A percentile compares a stretch with the other conserved stretches of the same genome.
These are phyloP conservation scores for Letharia lupina DNA, from an alignment of 495 filamentous ascomycete species.

Conservation along the genomic window DNA sequence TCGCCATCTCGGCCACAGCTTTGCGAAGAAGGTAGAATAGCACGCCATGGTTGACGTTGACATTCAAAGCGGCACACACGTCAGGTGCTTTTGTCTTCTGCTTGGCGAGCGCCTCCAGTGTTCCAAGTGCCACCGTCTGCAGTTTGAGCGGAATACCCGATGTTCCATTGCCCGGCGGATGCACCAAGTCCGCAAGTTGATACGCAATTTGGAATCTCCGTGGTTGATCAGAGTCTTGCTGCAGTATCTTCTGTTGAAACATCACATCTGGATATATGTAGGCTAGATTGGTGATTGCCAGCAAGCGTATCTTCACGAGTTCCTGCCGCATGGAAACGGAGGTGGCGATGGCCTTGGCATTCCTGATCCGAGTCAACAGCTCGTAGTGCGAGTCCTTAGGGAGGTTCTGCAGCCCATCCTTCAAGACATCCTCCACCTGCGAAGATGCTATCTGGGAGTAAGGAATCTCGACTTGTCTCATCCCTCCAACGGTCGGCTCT, in stretches of 20 bases:
- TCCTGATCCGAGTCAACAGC: conserved; percentile 71
- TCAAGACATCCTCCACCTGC: conserved; percentile 59
- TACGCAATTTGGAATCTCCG: conserved; percentile 82
- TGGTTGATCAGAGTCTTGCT: conserved; percentile 84
- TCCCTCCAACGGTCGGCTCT: conserved; percentile 35
- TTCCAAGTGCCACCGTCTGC: conserved; percentile 73
- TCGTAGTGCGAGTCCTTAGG: conserved; percentile 73
- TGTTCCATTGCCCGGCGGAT: conserved; percentile 59
- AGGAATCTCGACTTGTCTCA: conserved; percentile 64
- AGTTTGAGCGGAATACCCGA: conserved; percentile 57
- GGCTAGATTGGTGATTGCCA: conserved; percentile 86
- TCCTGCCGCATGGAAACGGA: conserved; percentile 60
- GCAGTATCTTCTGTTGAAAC: conserved; percentile 77
- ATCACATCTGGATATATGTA: conserved; percentile 72
- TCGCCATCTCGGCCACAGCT: conserved; percentile 69
- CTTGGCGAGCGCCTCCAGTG: conserved; percentile 72
- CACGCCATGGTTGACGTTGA: conserved; percentile 92
- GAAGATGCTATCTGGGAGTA: conserved; percentile 51
- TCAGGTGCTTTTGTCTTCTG: conserved; percentile 70
- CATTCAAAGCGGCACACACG: conserved; percentile 75
- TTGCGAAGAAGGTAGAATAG: conserved; percentile 91
- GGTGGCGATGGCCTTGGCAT: conserved; percentile 64
- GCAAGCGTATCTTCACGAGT: conserved; percentile 68
- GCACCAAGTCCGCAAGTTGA: conserved; percentile 85
- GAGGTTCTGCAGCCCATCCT: conserved; percentile 52